phyloP scores from a whole-genome alignment of 768 basidiomycete species.

The Pleurotus djamor region DNA sequence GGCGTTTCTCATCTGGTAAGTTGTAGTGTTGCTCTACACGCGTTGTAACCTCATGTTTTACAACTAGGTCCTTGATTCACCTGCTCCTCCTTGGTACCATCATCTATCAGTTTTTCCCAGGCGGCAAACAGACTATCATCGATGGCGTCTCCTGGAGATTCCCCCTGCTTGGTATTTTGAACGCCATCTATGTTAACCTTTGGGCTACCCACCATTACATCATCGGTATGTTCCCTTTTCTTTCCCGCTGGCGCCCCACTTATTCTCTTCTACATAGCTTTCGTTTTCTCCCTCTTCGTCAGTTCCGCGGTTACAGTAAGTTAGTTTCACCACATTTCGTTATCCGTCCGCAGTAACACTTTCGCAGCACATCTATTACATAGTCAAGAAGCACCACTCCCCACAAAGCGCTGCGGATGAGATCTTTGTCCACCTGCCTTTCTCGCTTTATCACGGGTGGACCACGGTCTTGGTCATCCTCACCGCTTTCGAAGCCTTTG shows the following conservation, averaged over 20 bases:
- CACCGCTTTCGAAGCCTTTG: conserved; percentile 87
- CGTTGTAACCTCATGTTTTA: neutral
- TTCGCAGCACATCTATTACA: conserved; percentile 84
- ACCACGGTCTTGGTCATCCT: conserved; percentile 81
- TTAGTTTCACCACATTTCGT: neutral
- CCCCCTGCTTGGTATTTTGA: conserved; percentile 83
- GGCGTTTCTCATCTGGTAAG: conserved; percentile 88
- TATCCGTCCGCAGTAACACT: neutral
- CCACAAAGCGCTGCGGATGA: conserved; percentile 71
- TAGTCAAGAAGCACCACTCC: conserved; percentile 84
- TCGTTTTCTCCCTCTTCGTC: conserved; percentile 86
- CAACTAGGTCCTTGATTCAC: conserved; percentile 79
- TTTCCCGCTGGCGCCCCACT: neutral
- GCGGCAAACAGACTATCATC: conserved; percentile 75
- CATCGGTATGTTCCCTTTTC: conserved; percentile 38
- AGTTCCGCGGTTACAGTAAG: conserved; percentile 63
- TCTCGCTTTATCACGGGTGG: conserved; percentile 96
- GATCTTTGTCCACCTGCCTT: conserved; percentile 91
- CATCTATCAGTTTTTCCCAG: conserved; percentile 84
- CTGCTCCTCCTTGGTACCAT: conserved; percentile 87
- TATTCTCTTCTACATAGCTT: conserved; percentile 47
- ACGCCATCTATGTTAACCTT: conserved; percentile 85
- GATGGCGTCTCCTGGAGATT: conserved; percentile 93
- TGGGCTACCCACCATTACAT: conserved; percentile 81
- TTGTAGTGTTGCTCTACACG: neutral